Evolutionary conservation across 306 rosid species (phyloP), one percentile per base, ranked within the genome.

Genomic region (Cyclanthera cordifolia): DNA sequence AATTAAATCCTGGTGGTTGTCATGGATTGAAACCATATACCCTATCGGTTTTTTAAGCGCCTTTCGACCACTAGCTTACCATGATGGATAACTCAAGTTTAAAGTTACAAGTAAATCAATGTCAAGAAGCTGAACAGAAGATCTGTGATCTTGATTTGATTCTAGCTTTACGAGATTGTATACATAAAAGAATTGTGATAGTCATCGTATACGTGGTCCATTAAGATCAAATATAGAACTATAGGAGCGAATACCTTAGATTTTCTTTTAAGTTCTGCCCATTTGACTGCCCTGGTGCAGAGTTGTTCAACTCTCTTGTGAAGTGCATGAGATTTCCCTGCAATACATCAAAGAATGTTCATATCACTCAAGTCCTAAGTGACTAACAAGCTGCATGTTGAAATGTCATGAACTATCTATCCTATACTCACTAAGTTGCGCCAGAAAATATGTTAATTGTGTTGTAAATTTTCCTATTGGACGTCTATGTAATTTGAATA

Each of bases 301-400:
- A 84, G 84, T 73, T 84, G 88, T 19, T 81, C 86, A 16, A 84
- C 81, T 52, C 88, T 81, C 79, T 84, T 84, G 82, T 84, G 88
- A 60, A 84, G 88, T 69, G 86, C 86, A 71, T 84, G 88, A 19
- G 88, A 82, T 79, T 84, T 84, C 57, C 86, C 88, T 84, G 78
- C 72, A 84, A 70, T 32, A 61, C 20, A 39, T 63, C 1, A 63
- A 11, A 63, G 1, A 63, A 41, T 41, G 51, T 41, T 63, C 32
- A 63, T 12, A 63, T 21, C 20, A 5, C 10, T 63, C 48, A 61
- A 17, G 7, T 61, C 11, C 68, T 19, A 67, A 39, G 28, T n/a
- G 30, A 69, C n/a, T 19, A 25, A 68, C 27, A 28, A 4, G 6
- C 14, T 67, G 37, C 34, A 67, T 4, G 4, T 28, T 28, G 32